Evolutionary conservation across 2,329 filamentous ascomycete genomes (phyloP).

Genomic region (Calonectria pseudoturangicola): DNA sequence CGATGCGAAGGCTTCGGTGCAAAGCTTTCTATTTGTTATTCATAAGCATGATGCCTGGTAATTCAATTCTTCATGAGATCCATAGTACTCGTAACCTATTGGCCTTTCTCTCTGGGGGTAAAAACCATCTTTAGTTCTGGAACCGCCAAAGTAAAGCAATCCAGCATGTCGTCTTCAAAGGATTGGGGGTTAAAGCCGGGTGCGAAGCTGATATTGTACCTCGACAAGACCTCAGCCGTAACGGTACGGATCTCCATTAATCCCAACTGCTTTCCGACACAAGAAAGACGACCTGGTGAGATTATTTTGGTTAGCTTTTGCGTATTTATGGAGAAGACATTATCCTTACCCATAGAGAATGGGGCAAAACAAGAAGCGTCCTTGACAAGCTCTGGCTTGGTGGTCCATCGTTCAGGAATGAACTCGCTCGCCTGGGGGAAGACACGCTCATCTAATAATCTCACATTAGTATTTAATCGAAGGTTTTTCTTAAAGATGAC

Average conservation of each 20-base stretch:
- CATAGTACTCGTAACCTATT: not conserved
- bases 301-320: not conserved
- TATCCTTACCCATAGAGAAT: constrained; percentile 52
- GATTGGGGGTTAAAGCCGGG: not conserved
- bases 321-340: not conserved
- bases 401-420: constrained; percentile 60
- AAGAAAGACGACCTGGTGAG: constrained; percentile 56
- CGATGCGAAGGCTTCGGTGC: too few relatives aligned
- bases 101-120: not conserved
- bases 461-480: not conserved
- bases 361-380: constrained; percentile 52
- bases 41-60: not conserved
- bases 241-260: constrained; percentile 55
- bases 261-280: constrained; percentile 61
- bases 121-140: constrained; percentile 5
- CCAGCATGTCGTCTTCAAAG: not conserved
- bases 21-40: not conserved
- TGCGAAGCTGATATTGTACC: constrained; percentile 9
- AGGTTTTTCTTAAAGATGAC: too few relatives aligned
- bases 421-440: constrained; percentile 46
- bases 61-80: not conserved
- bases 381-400: constrained; percentile 54
- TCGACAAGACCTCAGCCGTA: not conserved
- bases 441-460: constrained; percentile 43
- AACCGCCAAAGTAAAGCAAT: constrained; percentile 20